Conservation (phyloP, 495 filamentous ascomycete genomes). For the Neurospora sp. region DNA sequence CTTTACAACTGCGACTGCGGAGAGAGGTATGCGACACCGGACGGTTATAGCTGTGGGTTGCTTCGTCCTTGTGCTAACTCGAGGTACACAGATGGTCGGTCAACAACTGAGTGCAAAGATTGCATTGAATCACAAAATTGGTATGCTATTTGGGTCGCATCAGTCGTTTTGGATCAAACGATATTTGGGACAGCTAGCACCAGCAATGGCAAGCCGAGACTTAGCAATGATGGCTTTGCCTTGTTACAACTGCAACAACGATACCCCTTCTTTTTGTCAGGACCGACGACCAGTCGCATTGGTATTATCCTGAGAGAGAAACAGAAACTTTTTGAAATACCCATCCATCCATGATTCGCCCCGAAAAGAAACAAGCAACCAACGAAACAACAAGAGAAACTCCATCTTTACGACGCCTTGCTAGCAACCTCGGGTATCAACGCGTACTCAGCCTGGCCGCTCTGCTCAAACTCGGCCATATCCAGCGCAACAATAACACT, state of each 20-base stretch:
- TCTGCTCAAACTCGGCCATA: constrained; percentile 96
- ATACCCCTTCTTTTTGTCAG: neutral
- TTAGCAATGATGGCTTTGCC: neutral
- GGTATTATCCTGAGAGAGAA: neutral
- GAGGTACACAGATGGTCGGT: constrained; percentile 34
- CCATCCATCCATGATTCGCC: neutral
- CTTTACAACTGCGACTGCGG: constrained; percentile 84
- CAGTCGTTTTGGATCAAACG: neutral
- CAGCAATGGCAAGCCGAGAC: neutral
- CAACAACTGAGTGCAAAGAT: constrained; percentile 17
- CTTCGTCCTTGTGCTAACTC: constrained; percentile 16
- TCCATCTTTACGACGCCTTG: constrained; percentile 13
- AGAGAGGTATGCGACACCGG: constrained; percentile 52
- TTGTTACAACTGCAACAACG: neutral
- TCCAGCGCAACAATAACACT: constrained; percentile 92
- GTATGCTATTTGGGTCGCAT: neutral
- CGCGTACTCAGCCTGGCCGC: constrained; percentile 80
- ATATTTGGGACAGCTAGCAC: neutral
- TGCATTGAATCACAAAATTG: neutral
- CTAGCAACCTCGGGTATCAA: constrained; percentile 55
- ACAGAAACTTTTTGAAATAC: neutral
- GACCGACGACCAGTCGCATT: neutral
- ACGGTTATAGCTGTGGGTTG: neutral
- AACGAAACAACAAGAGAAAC: neutral
- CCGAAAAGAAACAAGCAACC: neutral